Evolutionary conservation across 2,329 filamentous ascomycete species (phyloP).

Genomic region (Zasmidium citrigriseum): DNA sequence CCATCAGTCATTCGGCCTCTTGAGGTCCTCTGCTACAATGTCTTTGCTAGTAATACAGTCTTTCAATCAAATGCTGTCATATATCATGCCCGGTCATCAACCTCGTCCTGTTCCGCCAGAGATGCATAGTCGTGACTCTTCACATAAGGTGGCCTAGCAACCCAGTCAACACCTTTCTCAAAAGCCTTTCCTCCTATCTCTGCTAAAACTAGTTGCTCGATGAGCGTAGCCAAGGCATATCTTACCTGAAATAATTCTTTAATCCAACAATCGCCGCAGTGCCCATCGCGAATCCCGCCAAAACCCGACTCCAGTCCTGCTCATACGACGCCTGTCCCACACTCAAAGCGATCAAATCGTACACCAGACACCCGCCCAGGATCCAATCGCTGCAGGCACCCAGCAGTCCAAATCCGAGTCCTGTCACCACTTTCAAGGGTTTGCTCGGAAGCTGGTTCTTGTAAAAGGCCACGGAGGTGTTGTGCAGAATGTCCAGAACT

Average conservation of each 20-base stretch:
- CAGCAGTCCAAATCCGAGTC: slow-evolving; percentile 54
- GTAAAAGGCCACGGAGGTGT: slow-evolving; percentile 59
- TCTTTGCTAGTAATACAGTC: not conserved
- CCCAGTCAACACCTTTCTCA: not conserved
- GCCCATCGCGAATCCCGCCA: slow-evolving; percentile 54
- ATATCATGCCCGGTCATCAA: slow-evolving; percentile 26
- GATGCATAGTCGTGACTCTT: slow-evolving; percentile 27
- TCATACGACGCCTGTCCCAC: slow-evolving; percentile 56
- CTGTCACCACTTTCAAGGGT: slow-evolving; percentile 55
- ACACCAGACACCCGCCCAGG: slow-evolving; percentile 60
- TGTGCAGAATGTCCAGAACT: slow-evolving; percentile 61
- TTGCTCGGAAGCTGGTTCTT: slow-evolving; percentile 49
- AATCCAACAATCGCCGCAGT: slow-evolving; percentile 55
- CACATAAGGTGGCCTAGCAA: slow-evolving; percentile 34
- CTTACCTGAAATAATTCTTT: slow-evolving; percentile 56
- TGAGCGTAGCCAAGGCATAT: no score
- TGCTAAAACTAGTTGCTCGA: slow-evolving; percentile 2
- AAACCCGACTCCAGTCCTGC: slow-evolving; percentile 51
- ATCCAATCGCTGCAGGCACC: slow-evolving; percentile 60
- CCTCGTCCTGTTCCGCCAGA: slow-evolving; percentile 28
- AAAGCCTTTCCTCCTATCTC: not conserved
- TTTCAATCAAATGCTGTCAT: not conserved
- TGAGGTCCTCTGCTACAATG: no score
- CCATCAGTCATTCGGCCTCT: no score
- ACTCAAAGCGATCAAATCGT: slow-evolving; percentile 57